These are phyloP conservation scores for Polygonum maritimum DNA, from an alignment of 148 eudicot species.

Conservation along the genomic window DNA sequence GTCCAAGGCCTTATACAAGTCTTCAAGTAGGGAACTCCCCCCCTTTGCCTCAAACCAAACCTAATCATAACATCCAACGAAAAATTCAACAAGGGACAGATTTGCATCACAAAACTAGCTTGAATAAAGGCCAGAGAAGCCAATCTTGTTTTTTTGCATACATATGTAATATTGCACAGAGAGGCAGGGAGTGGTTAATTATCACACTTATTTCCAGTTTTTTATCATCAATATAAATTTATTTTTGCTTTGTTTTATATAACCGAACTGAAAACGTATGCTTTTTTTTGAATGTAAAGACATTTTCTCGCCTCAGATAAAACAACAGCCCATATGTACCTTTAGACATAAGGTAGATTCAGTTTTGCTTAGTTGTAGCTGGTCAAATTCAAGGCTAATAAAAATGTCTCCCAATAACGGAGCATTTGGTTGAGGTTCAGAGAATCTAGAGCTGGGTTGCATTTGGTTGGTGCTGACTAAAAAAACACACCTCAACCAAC, in stretches of 20 bases:
- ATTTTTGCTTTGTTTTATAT: not conserved
- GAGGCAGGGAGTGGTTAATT: not conserved
- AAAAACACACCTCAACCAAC: not conserved
- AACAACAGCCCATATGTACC: not conserved
- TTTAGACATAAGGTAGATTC: not conserved
- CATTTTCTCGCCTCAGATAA: not conserved
- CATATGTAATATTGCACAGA: not conserved
- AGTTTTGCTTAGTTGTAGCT: not conserved
- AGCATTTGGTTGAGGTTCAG: not conserved
- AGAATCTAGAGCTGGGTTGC: too few species aligned
- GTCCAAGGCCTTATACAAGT: constrained; percentile 72
- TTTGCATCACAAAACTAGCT: not conserved
- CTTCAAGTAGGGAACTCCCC: constrained; percentile 55
- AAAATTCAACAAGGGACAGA: not conserved
- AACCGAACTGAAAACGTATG: not conserved
- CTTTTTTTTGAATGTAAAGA: not conserved
- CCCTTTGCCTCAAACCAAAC: constrained; percentile 69
- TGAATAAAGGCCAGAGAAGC: not conserved
- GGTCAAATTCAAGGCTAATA: not conserved
- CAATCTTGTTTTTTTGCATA: not conserved
- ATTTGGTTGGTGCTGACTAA: too few species aligned
- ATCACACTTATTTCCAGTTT: not conserved
- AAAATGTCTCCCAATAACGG: not conserved
- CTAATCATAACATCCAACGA: constrained; percentile 20
- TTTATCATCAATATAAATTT: not conserved